Percentiles rank a stretch among this genome's conserved stretches.
These are phyloP conservation scores for Podospora tetraspora DNA, from an alignment of 495 filamentous ascomycete species.

Conservation along the genomic window DNA sequence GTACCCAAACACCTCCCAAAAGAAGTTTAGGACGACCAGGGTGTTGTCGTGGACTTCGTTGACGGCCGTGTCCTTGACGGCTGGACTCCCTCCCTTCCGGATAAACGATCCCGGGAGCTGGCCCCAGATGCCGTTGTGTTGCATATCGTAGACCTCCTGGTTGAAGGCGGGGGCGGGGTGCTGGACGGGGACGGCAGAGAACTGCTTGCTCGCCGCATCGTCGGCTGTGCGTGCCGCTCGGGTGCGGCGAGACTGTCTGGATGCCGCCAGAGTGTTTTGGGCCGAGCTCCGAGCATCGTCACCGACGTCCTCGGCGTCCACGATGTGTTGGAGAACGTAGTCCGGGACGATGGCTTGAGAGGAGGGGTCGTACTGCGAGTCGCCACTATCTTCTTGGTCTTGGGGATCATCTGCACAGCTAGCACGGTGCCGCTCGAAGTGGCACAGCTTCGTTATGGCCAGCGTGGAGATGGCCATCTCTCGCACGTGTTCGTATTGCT, in stretches of 20 bases:
- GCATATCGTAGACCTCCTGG: not conserved
- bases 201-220: too few relatives aligned
- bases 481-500: not conserved
- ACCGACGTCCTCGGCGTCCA: not conserved
- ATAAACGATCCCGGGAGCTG: not conserved
- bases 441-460: not conserved
- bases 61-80: not conserved
- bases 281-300: not conserved
- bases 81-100: not conserved
- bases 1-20: not conserved
- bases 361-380: too few relatives aligned
- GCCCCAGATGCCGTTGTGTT: not conserved
- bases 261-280: not conserved
- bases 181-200: too few relatives aligned
- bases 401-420: not conserved
- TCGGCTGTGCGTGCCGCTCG: too few relatives aligned
- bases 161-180: not conserved
- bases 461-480: not conserved
- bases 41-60: not conserved
- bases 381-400: too few relatives aligned
- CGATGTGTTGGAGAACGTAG: not conserved
- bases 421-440: not conserved
- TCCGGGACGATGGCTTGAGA: not conserved
- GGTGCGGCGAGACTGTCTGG: not conserved
- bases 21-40: not conserved